Percentiles rank a stretch among this genome's conserved stretches.
These are phyloP conservation scores for Penicillium sp. DNA, from an alignment of 2,329 filamentous ascomycete species.

Conservation along the genomic window DNA sequence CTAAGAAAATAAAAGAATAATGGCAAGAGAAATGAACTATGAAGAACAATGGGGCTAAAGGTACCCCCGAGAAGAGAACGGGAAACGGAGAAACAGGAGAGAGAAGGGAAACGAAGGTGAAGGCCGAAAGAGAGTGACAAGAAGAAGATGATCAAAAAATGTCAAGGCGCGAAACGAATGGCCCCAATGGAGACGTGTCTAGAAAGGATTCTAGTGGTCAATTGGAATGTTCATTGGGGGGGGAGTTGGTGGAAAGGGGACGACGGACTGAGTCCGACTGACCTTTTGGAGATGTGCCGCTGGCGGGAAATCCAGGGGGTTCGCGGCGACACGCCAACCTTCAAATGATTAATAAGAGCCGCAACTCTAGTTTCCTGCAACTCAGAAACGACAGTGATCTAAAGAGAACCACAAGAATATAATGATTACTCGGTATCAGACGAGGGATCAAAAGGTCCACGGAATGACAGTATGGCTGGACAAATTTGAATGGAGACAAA, in stretches of 20 bases:
- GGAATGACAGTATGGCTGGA: slow-evolving; percentile 16
- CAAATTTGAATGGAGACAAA: slow-evolving; percentile 26
- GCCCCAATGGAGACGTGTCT: slow-evolving; percentile 38
- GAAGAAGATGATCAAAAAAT: slow-evolving; percentile 27
- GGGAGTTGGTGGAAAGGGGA: slow-evolving; percentile 29
- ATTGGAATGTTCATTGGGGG: slow-evolving; percentile 43
- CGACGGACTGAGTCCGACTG: slow-evolving; percentile 19
- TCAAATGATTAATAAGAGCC: slow-evolving; percentile 13
- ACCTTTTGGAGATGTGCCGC: slow-evolving; percentile 25
- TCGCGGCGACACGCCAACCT: slow-evolving; percentile 17
- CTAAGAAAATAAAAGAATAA: slow-evolving; percentile 22
- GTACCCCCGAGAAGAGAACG: slow-evolving; percentile 26
- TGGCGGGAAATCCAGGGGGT: slow-evolving; percentile 23
- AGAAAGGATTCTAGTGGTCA: slow-evolving; percentile 30
- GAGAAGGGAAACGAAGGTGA: slow-evolving; percentile 17
- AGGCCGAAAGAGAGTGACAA: slow-evolving; percentile 21
- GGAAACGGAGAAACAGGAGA: slow-evolving; percentile 25
- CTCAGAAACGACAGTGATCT: slow-evolving; percentile 12
- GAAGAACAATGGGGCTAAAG: slow-evolving; percentile 19
- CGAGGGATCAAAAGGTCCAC: not conserved
- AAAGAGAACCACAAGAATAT: slow-evolving; percentile 10
- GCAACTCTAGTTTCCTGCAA: slow-evolving; percentile 7
- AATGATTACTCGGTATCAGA: not conserved
- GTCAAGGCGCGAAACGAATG: slow-evolving; percentile 29
- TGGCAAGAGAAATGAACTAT: slow-evolving; percentile 2